A percentile compares a stretch with the other conserved stretches of the same genome.
phyloP scores from a whole-genome alignment of 306 rosid genomes.

The Rosa rugosa region DNA sequence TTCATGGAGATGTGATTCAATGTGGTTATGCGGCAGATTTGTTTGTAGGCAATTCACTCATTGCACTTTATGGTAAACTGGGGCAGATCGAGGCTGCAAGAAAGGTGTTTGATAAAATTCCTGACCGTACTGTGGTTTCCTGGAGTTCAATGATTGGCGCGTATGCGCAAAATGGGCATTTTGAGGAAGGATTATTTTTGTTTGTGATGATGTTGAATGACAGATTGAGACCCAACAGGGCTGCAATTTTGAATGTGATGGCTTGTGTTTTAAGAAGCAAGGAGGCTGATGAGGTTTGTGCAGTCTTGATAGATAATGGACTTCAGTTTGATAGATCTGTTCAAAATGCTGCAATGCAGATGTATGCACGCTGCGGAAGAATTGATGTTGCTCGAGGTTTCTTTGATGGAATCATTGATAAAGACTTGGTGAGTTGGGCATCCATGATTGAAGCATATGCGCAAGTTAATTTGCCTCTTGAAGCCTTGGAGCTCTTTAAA shows the following conservation, averaged over 20 bases:
- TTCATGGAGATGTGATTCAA: slow-evolving; percentile 28
- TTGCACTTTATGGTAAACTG: slow-evolving; percentile 40
- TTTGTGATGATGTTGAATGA: slow-evolving; percentile 32
- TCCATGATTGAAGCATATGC: slow-evolving; percentile 48
- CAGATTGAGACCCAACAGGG: slow-evolving; percentile 33
- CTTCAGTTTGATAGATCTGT: slow-evolving; percentile 27
- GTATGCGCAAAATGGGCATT: slow-evolving; percentile 27
- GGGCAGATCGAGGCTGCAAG: slow-evolving; percentile 28
- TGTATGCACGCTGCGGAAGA: slow-evolving; percentile 47
- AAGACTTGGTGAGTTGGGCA: slow-evolving; percentile 49
- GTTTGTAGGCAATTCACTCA: slow-evolving; percentile 39
- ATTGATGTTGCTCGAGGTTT: slow-evolving; percentile 32
- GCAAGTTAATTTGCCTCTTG: slow-evolving; percentile 29
- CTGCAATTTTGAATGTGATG: slow-evolving; percentile 41
- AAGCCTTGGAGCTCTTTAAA: slow-evolving; percentile 38
- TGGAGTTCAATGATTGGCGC: slow-evolving; percentile 52
- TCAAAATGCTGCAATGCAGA: slow-evolving; percentile 40
- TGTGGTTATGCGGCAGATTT: slow-evolving; percentile 27
- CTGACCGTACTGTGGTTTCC: slow-evolving; percentile 32
- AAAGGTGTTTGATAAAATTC: slow-evolving; percentile 38
- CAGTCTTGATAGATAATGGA: slow-evolving; percentile 15
- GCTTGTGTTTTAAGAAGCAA: slow-evolving; percentile 31
- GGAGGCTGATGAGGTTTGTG: slow-evolving; percentile 31
- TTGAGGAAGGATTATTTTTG: slow-evolving; percentile 20
- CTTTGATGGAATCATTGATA: slow-evolving; percentile 35